Evolutionary conservation across 352 stramenopile species (phyloP), one percentile per base, ranked within the genome.

Genomic region (Globisporangium nunn): DNA sequence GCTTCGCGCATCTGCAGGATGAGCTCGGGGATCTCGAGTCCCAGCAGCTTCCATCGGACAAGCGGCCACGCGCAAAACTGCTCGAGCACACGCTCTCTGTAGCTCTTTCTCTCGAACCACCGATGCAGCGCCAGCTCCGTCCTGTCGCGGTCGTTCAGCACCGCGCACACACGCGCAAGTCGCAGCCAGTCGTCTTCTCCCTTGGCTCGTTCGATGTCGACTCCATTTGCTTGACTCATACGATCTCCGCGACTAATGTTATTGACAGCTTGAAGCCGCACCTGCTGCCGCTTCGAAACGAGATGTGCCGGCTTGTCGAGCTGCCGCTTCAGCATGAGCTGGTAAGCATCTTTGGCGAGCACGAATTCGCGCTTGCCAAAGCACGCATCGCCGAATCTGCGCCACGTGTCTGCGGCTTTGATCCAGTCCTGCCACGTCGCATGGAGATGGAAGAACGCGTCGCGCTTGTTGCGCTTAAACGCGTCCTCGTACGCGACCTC

Each of bases 401-500:
- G 63, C 81, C 81, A 88, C 1, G 80, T 87, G 4, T 70, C 61
- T 0, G 68, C 18, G 6, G 67, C 54, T 43, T 77, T 74, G 41
- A 88, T 67, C 73, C 78, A 91, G 14, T 84, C 68, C 28, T 78
- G 64, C 77, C 75, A 88, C n/a, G 74, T 78, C 37, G 55, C 35
- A 23, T 74, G 72, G 5, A 54, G 43, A 2, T 56, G 46, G 29
- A 61, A 64, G 44, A 58, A 64, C 8, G 65, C 63, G 6, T 71
- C 59, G 8, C 60, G 46, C n/a, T 15, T 17, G 69, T 82, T 33
- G 29, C 45, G 41, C 30, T 40, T 7, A 40, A 85, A 88, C 4
- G 78, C 72, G 52, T 88, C 81, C 44, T 91, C 81, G 52, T 83
- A 91, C 8, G 81, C 81, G 30, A 88, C 73, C 0, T 67, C 56